These are phyloP conservation scores for Microdochium trichocladiopsis DNA, from an alignment of 2,329 filamentous ascomycete genomes.

Conservation along the genomic window DNA sequence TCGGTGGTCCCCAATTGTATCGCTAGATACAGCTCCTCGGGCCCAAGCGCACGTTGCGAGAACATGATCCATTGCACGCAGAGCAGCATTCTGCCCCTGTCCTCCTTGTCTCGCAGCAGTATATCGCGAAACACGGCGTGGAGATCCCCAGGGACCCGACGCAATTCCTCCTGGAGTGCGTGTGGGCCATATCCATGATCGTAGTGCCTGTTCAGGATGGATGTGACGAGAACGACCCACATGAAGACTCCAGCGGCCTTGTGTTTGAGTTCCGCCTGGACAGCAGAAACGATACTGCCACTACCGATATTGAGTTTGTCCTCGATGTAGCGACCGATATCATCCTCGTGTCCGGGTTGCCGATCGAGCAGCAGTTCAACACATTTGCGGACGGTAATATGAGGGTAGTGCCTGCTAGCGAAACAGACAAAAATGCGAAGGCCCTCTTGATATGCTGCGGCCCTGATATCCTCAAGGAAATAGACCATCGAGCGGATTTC, in stretches of 20 bases:
- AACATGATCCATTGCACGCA: slow-evolving; percentile 49
- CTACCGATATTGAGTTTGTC: slow-evolving; percentile 16
- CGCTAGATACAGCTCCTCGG: slow-evolving; percentile 37
- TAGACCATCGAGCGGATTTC: neutral
- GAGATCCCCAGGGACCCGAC: slow-evolving; percentile 28
- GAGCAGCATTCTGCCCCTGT: slow-evolving; percentile 31
- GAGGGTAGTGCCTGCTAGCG: slow-evolving; percentile 33
- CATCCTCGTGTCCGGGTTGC: slow-evolving; percentile 12
- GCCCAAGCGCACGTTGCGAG: slow-evolving; percentile 31
- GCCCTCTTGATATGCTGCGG: neutral
- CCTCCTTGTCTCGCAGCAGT: slow-evolving; percentile 33
- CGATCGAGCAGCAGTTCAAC: slow-evolving; percentile 15
- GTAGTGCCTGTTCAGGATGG: slow-evolving; percentile 27
- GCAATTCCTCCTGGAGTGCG: slow-evolving; percentile 18
- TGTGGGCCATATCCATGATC: slow-evolving; percentile 13
- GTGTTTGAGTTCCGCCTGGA: slow-evolving; percentile 20
- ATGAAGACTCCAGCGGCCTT: slow-evolving; percentile 36
- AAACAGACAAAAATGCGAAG: slow-evolving; percentile 7
- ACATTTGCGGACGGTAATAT: slow-evolving; percentile 23
- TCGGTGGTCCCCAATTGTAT: slow-evolving; percentile 5
- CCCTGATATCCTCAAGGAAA: neutral
- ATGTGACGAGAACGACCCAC: slow-evolving; percentile 31
- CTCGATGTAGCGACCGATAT: slow-evolving; percentile 19
- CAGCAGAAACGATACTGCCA: neutral
- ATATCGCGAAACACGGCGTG: slow-evolving; percentile 43